These are phyloP conservation scores for Tylopilus vinaceipallidus DNA, from an alignment of 768 basidiomycete species.

Conservation along the genomic window DNA sequence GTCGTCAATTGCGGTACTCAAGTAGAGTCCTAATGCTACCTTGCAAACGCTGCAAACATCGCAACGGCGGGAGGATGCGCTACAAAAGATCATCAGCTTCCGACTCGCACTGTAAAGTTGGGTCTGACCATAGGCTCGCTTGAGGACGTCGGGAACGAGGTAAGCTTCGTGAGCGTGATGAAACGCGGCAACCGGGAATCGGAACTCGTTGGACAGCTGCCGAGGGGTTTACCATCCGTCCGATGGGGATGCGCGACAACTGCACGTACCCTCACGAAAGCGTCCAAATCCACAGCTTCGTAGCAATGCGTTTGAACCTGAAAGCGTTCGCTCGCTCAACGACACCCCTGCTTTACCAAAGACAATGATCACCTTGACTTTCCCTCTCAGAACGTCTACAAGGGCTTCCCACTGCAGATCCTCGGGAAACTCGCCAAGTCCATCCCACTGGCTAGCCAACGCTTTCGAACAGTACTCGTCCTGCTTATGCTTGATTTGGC, in stretches of 20 bases:
- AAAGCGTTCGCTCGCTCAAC: not conserved
- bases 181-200: constrained; percentile 71
- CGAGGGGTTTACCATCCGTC: not conserved
- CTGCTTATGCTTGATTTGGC: constrained; percentile 62
- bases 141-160: constrained; percentile 74
- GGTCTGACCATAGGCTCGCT: constrained; percentile 57
- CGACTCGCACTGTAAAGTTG: not conserved
- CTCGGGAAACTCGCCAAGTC: constrained; percentile 58
- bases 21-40: constrained; percentile 26
- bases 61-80: constrained; percentile 64
- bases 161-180: constrained; percentile 82
- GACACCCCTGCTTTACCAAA: too few relatives aligned
- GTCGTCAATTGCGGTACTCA: not conserved
- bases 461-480: constrained; percentile 62
- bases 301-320: constrained; percentile 52
- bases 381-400: constrained; percentile 69
- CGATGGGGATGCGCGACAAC: not conserved
- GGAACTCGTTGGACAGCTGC: constrained; percentile 77
- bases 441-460: constrained; percentile 42
- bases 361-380: constrained; percentile 55
- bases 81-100: constrained; percentile 13
- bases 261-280: constrained; percentile 55
- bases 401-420: constrained; percentile 66
- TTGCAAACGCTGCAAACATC: constrained; percentile 60
- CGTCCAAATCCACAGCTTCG: constrained; percentile 70